Conservation (phyloP, 78 protist species). For the Bodo saltans region DNA sequence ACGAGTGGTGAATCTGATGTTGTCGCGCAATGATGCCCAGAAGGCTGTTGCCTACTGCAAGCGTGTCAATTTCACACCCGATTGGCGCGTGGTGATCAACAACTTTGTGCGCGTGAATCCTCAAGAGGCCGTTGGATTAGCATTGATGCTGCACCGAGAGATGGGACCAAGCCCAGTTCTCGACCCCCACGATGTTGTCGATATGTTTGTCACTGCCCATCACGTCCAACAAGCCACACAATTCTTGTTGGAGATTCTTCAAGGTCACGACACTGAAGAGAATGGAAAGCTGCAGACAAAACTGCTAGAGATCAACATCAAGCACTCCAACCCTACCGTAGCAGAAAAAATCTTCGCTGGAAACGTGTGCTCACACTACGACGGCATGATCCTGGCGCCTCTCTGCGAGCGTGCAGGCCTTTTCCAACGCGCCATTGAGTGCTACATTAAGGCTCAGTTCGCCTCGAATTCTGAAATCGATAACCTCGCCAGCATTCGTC, state of each 20-base stretch:
- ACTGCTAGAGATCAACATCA: slow-evolving; percentile 90
- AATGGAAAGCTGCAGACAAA: slow-evolving; percentile 92
- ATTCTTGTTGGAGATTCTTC: slow-evolving; percentile 87
- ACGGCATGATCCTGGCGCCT: slow-evolving; percentile 75
- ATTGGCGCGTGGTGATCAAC: slow-evolving; percentile 41
- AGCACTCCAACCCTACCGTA: slow-evolving; percentile 80
- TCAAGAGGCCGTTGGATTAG: slow-evolving; percentile 77
- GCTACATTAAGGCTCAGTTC: slow-evolving; percentile 64
- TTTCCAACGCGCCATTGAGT: slow-evolving; percentile 89
- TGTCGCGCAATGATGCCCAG: slow-evolving; percentile 82
- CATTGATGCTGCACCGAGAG: slow-evolving; percentile 62
- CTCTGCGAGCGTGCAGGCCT: slow-evolving; percentile 96
- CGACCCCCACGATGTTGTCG: slow-evolving; percentile 73
- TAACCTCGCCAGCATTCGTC: slow-evolving; percentile 83
- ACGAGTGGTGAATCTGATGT: slow-evolving; percentile 84
- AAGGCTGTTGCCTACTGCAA: slow-evolving; percentile 85
- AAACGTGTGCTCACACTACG: slow-evolving; percentile 86
- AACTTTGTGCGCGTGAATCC: slow-evolving; percentile 72
- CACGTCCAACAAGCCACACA: slow-evolving; percentile 82
- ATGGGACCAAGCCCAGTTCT: slow-evolving; percentile 17
- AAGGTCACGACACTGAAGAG: slow-evolving; percentile 57
- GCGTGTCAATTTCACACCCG: slow-evolving; percentile 73
- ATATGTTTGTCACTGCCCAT: slow-evolving; percentile 70
- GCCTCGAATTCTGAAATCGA: neutral
- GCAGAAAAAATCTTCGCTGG: slow-evolving; percentile 92